Base-by-base conservation (phyloP, 2,329 filamentous ascomycete species). In the Claviceps cyperi region DNA sequence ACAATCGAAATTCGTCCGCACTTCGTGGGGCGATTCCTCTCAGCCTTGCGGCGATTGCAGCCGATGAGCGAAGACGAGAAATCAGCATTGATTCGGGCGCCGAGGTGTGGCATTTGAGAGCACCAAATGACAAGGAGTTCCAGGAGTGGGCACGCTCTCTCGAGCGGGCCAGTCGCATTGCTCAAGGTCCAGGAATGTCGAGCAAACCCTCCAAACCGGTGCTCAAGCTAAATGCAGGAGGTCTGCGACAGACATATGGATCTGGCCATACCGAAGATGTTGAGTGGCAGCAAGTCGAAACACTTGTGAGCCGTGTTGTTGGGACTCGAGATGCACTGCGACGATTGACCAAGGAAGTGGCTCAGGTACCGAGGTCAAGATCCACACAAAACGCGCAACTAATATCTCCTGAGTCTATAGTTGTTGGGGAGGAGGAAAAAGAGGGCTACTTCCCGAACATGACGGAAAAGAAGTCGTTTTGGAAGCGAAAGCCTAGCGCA, bases 41-140 rank as follows among this genome's bases (percentile, higher is more conserved):
- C 8, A 92, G 88, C 24, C 70, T 98, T 48, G 92, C 92, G 15
- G 92, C 88, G 4, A 85, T 98, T 52, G 86, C 90, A 3, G 88
- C 88, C 7, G 90, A 95, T 62, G 87, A 92, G 64, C 81, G 86
- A 60, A 81, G 86, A 38, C 79, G 89, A 55, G 91, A 97, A 65
- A 95, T 98, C 49, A 94, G 85, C 41, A 92, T 98, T 51, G 92
- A 98, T 64, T 97, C 92, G 0, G 92, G 92, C 1, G 90, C 92
- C 2, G 92, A 98, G 66, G 81, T 98, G 24, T 98, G 92, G 92
- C 92, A 97, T 68, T 72, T 98, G 32, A 83, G 83, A 59, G 88
- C 92, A 3, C 79, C 77, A 47, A 94, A 86, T 58, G 78, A 80
- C 47, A 84, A 84, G 55, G 91, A 97, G 54, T 98, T 96, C 62